Base-by-base conservation (phyloP, 208 protist genomes). In the Leishmania guyanensis region DNA sequence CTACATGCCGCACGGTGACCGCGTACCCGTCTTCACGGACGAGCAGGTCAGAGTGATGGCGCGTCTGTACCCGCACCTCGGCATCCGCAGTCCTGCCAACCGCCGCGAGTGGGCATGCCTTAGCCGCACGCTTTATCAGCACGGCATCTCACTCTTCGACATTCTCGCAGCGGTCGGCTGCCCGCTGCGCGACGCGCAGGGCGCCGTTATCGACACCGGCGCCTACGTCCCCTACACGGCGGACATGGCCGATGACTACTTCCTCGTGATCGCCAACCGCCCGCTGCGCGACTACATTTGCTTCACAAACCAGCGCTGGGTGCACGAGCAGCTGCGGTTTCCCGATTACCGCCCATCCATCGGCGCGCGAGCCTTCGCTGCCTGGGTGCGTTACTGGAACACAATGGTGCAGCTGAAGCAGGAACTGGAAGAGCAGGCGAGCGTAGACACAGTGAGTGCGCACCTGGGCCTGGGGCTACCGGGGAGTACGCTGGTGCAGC, bases 301-400 rank as follows among this genome's bases (percentile, higher is more conserved):
- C 66, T 3, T 79, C 62, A 60, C 78, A 14, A 79, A 74, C 66
- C 80, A 84, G 80, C 80, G 80, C 80, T 78, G 80, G 80, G 20
- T 84, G 80, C 22, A 33, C 53, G 74, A 75, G 39, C 72, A 84
- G 22, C n/a, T 79, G 64, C 64, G 75, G 74, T 22, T 43, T 33
- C 73, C 51, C 51, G 62, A 29, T 74, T 60, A 76, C 75, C 36
- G 36, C 66, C 43, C 74, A 48, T 62, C 66, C 64, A 79, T 76
- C 62, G 43, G 39, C 53, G 48, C 26, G 36, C 8, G 50, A 39
- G 80, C 80, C 66, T 84, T 84, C 43, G 74, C 73, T n/a, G 80
- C 80, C 48, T 84, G 80, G 80, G 80, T 84, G 56, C 73, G 74
- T 74, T 84, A 84, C 80, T 84, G 80, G 74, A 60, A 74, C 80